A percentile compares a stretch with the other conserved stretches of the same genome.
phyloP scores from a whole-genome alignment of 139 green algal genomes.

The Picochlorum sp. region DNA sequence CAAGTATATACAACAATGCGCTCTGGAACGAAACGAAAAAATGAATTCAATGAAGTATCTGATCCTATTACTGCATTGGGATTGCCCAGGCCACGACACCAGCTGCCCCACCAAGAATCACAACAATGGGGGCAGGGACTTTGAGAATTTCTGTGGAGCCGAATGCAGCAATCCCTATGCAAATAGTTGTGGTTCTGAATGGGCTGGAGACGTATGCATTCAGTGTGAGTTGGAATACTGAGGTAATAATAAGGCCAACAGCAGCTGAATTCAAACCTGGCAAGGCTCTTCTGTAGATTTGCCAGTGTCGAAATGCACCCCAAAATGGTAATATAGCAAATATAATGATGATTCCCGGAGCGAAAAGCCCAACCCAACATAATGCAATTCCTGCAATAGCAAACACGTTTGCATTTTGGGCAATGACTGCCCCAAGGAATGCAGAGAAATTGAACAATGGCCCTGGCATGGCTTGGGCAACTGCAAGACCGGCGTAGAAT shows the following conservation, averaged over 20 bases:
- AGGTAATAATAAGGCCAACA: slow-evolving; percentile 79
- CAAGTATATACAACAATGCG: too few species aligned
- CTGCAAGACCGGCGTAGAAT: slow-evolving; percentile 71
- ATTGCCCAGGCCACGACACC: slow-evolving; percentile 59
- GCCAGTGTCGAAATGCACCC: slow-evolving; percentile 54
- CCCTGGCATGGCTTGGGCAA: slow-evolving; percentile 64
- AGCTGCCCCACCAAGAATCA: slow-evolving; percentile 55
- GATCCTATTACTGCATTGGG: slow-evolving; percentile 43
- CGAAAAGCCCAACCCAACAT: slow-evolving; percentile 85
- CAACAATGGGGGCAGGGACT: slow-evolving; percentile 60
- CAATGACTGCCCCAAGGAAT: slow-evolving; percentile 88
- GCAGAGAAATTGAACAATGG: slow-evolving; percentile 93
- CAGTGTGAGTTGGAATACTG: slow-evolving; percentile 73
- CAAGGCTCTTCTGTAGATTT: slow-evolving; percentile 49
- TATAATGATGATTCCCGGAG: slow-evolving; percentile 83
- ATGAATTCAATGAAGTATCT: slow-evolving; percentile 7
- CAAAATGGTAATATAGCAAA: slow-evolving; percentile 89
- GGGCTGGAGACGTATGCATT: slow-evolving; percentile 43
- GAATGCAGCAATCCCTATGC: slow-evolving; percentile 63
- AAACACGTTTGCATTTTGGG: slow-evolving; percentile 40
- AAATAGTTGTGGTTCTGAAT: slow-evolving; percentile 54
- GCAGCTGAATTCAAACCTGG: slow-evolving; percentile 74
- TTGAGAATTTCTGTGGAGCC: slow-evolving; percentile 50
- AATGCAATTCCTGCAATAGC: slow-evolving; percentile 53
- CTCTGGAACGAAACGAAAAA: too few species aligned